Evolutionary conservation across 345 rosid genomes (phyloP).

Genomic region (Salix dunnii): DNA sequence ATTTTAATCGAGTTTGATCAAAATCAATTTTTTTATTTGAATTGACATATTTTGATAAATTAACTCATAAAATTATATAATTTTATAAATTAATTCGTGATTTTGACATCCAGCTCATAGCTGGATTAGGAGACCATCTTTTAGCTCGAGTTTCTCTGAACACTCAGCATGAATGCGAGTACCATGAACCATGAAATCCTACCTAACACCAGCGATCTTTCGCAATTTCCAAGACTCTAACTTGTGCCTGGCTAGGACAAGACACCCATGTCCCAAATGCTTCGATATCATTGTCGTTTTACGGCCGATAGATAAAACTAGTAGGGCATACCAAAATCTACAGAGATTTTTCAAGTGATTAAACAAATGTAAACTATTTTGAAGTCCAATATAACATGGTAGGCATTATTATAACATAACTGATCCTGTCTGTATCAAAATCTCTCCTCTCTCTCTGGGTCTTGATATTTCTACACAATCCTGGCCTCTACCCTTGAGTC

Average conservation of each 20-base stretch:
- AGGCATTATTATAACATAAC: background rate
- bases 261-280: constrained; percentile 38
- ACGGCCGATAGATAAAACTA: background rate
- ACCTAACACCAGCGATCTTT: background rate
- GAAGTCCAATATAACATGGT: no score
- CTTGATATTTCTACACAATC: no score
- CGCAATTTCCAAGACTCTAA: background rate
- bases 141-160: background rate
- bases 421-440: background rate
- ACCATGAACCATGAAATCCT: background rate
- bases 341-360: background rate
- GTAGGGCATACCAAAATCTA: background rate
- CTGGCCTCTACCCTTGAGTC: no score
- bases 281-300: background rate
- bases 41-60: no score
- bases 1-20: no score
- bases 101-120: no score
- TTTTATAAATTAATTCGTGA: no score
- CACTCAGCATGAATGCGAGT: background rate
- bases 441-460: background rate
- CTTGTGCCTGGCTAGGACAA: constrained; percentile 20
- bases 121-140: constrained; percentile 6
- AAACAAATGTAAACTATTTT: background rate
- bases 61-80: no score
- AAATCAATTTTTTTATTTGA: no score